phyloP scores from a whole-genome alignment of 2,329 filamentous ascomycete species.

The Amylocarpus encephaloides region DNA sequence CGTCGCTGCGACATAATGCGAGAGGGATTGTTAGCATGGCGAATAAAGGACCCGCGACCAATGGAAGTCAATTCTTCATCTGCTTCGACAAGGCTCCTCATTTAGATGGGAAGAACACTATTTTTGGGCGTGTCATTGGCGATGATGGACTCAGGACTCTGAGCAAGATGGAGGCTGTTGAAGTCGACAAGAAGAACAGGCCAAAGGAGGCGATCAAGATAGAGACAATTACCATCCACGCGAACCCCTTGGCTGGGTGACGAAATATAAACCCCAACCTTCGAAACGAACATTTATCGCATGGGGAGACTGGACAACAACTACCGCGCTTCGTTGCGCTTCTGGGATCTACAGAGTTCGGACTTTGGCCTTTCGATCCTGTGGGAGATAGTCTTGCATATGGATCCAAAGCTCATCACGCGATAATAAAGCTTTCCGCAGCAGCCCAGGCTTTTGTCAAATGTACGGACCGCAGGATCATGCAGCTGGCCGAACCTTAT shows the following conservation, averaged over 20 bases:
- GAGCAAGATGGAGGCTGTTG: conserved; percentile 62
- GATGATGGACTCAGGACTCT: conserved; percentile 60
- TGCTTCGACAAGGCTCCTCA: conserved; percentile 72
- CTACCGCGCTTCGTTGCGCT: neutral
- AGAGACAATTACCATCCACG: conserved; percentile 66
- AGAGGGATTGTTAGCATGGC: conserved; percentile 72
- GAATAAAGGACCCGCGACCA: conserved; percentile 67
- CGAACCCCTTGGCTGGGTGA: conserved; percentile 66
- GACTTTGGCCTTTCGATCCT: no score
- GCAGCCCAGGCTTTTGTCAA: no score
- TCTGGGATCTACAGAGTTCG: no score
- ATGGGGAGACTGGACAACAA: neutral
- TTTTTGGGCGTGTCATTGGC: conserved; percentile 69
- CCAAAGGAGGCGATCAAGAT: conserved; percentile 63
- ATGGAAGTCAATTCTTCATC: conserved; percentile 77
- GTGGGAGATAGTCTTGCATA: no score
- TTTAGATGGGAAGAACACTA: conserved; percentile 76
- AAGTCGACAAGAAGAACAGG: conserved; percentile 72
- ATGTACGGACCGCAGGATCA: no score
- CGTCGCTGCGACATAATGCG: conserved; percentile 59
- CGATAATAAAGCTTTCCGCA: no score
- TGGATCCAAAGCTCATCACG: no score
- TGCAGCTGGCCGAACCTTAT: no score
- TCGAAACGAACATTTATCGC: no score
- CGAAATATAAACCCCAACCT: neutral